These are phyloP conservation scores for Trichoderma cornu-damae DNA, from an alignment of 2,329 filamentous ascomycete genomes.

Conservation along the genomic window DNA sequence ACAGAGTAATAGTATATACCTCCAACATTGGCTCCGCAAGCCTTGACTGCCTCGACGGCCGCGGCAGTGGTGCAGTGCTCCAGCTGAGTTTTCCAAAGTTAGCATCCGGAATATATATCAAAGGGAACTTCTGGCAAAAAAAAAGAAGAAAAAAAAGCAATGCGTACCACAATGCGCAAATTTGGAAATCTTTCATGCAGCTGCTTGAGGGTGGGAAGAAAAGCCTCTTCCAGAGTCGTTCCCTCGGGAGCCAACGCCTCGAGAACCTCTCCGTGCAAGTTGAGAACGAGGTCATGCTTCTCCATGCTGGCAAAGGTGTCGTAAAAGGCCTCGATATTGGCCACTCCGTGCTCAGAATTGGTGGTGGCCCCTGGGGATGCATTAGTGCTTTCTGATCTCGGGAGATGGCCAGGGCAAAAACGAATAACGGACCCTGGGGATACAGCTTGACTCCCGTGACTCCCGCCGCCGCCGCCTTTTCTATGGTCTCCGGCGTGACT, in stretches of 20 bases:
- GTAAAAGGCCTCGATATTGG: constrained; percentile 65
- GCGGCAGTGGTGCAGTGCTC: constrained; percentile 87
- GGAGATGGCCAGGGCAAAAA: too few species aligned
- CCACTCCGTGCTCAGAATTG: constrained; percentile 63
- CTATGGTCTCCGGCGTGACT: constrained; percentile 64
- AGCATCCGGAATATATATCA: not conserved
- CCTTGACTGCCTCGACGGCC: constrained; percentile 70
- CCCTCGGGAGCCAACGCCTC: constrained; percentile 44
- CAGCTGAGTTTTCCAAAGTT: constrained; percentile 33
- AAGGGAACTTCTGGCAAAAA: not conserved
- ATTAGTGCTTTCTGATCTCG: constrained; percentile 18
- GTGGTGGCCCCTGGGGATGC: constrained; percentile 52
- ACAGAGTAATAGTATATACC: constrained; percentile 32
- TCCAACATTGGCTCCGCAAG: constrained; percentile 71
- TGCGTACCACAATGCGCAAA: constrained; percentile 53
- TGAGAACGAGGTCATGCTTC: constrained; percentile 66
- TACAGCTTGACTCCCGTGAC: constrained; percentile 70
- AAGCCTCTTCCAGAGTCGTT: constrained; percentile 48
- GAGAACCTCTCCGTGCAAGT: constrained; percentile 86
- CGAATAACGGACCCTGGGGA: constrained; percentile 39
- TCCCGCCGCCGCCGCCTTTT: constrained; percentile 65
- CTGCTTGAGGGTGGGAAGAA: constrained; percentile 71
- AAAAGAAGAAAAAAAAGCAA: too few species aligned
- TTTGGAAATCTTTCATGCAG: constrained; percentile 72
- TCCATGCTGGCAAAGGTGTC: constrained; percentile 89